Evolutionary conservation across 2,329 filamentous ascomycete species (phyloP).

Genomic region (Colletotrichum somersetense): DNA sequence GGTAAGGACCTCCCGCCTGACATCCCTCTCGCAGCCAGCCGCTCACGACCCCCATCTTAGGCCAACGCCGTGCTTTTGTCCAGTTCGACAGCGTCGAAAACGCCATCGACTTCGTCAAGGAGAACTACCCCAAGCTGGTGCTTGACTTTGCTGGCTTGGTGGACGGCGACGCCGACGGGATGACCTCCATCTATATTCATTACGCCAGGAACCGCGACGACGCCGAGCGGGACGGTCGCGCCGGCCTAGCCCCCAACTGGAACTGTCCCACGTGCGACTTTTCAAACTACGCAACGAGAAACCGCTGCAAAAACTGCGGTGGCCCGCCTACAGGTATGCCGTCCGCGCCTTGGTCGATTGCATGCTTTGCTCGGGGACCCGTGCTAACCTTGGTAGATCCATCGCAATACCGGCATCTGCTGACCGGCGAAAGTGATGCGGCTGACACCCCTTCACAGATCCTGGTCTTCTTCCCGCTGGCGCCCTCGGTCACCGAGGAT

Average conservation of each 20-base stretch:
- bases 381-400: constrained; percentile 29
- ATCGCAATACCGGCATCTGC: constrained; percentile 46
- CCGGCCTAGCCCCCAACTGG: constrained; percentile 50
- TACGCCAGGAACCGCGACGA: constrained; percentile 55
- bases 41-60: constrained; percentile 45
- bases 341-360: background rate
- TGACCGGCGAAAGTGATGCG: constrained; percentile 64
- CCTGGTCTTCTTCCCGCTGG: constrained; percentile 78
- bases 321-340: constrained; percentile 31
- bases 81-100: constrained; percentile 57
- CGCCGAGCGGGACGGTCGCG: constrained; percentile 47
- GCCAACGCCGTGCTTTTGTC: constrained; percentile 56
- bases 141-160: constrained; percentile 53
- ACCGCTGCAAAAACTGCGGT: constrained; percentile 55
- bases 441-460: constrained; percentile 77
- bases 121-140: constrained; percentile 56
- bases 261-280: constrained; percentile 51
- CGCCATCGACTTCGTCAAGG: constrained; percentile 57
- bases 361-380: too few species aligned
- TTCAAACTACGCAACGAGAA: constrained; percentile 55
- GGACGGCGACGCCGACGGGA: constrained; percentile 56
- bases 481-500: constrained; percentile 78
- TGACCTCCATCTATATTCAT: constrained; percentile 55
- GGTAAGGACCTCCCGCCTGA: constrained; percentile 4
- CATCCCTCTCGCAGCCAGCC: background rate